These are phyloP conservation scores for Ceratobasidium theobromae DNA, from an alignment of 1,284 basidiomycete species.

Conservation along the genomic window DNA sequence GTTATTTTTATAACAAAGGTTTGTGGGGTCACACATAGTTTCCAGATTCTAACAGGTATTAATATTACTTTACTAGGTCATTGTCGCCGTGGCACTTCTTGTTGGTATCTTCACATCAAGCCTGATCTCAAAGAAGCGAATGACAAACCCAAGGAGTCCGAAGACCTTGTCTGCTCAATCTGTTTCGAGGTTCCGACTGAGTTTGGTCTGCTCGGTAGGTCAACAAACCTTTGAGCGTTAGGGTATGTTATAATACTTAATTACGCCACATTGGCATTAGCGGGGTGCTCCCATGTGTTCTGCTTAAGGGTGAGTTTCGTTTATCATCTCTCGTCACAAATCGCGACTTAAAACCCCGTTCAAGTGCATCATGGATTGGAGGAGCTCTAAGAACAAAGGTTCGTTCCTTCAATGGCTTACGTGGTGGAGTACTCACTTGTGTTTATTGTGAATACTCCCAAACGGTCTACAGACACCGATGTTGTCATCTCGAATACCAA, in stretches of 20 bases:
- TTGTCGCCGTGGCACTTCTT: slow-evolving; percentile 30
- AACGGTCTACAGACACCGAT: slow-evolving; percentile 10
- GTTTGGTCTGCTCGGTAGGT: slow-evolving; percentile 36
- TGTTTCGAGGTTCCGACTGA: slow-evolving; percentile 36
- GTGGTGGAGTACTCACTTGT: background rate
- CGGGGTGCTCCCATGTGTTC: slow-evolving; percentile 37
- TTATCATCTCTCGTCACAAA: background rate
- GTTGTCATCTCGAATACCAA: slow-evolving; percentile 35
- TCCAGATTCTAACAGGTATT: background rate
- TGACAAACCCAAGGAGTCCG: slow-evolving; percentile 23
- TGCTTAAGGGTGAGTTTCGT: slow-evolving; percentile 31
- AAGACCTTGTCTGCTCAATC: slow-evolving; percentile 34
- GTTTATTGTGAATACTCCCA: background rate
- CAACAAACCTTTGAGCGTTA: background rate
- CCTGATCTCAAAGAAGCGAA: background rate
- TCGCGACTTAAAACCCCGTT: too few relatives aligned
- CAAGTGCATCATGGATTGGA: slow-evolving; percentile 36
- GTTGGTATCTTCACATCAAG: slow-evolving; percentile 33
- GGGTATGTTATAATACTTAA: too few relatives aligned
- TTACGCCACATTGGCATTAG: slow-evolving; percentile 6
- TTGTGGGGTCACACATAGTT: background rate
- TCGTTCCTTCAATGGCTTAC: background rate
- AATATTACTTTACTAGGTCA: slow-evolving; percentile 28
- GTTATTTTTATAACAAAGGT: slow-evolving; percentile 30
- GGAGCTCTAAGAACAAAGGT: slow-evolving; percentile 28